Evolutionary conservation across 345 rosid genomes (phyloP).

Genomic region (Diplotaxis tenuifolia): DNA sequence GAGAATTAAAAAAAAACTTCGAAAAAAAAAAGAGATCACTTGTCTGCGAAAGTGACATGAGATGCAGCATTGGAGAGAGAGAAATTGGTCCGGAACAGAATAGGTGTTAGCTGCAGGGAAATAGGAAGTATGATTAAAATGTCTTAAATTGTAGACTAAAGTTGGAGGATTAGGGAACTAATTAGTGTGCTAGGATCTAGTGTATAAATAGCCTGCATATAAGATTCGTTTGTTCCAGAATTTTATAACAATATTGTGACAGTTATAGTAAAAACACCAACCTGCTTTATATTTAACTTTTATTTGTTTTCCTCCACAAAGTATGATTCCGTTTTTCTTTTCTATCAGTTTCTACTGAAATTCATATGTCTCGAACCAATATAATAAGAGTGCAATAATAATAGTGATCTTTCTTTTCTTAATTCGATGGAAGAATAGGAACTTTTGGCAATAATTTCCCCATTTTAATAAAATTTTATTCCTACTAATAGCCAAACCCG

Average conservation of each 20-base stretch:
- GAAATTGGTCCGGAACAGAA: too few relatives aligned
- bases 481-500: conserved; percentile 27
- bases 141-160: too few relatives aligned
- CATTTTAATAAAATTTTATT: neutral
- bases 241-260: conserved; percentile 27
- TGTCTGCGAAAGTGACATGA: too few relatives aligned
- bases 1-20: too few relatives aligned
- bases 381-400: conserved; percentile 13
- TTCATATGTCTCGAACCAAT: conserved; percentile 6
- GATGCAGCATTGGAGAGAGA: too few relatives aligned
- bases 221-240: conserved; percentile 27
- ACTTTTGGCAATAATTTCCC: conserved; percentile 27
- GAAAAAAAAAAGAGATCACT: too few relatives aligned
- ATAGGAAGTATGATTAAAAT: too few relatives aligned
- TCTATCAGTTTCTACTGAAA: neutral
- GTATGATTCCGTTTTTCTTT: neutral
- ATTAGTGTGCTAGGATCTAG: too few relatives aligned
- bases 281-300: conserved; percentile 5
- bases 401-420: neutral
- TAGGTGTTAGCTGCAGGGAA: too few relatives aligned
- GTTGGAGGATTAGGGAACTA: too few relatives aligned
- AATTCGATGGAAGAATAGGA: conserved; percentile 23
- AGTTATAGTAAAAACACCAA: conserved; percentile 25
- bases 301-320: neutral
- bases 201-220: conserved; percentile 19